phyloP scores from a whole-genome alignment of 2,329 filamentous ascomycete species.

The Clonostachys rhizophaga region DNA sequence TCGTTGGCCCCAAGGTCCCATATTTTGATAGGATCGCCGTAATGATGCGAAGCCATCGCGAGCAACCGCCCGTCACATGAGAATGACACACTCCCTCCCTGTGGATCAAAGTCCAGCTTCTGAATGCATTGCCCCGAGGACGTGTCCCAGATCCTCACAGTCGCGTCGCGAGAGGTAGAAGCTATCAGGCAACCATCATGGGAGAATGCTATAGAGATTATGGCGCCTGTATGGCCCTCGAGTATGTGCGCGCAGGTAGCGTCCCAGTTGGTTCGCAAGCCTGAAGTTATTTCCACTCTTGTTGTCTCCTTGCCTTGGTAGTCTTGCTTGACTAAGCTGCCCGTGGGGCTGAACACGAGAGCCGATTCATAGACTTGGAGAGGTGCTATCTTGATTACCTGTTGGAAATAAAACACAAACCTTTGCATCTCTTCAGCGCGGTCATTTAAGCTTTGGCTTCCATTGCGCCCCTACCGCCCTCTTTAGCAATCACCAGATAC shows the following conservation, averaged over 20 bases:
- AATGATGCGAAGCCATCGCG: too few species aligned
- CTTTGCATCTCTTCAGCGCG: constrained; percentile 19
- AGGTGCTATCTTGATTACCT: constrained; percentile 15
- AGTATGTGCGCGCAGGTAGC: neutral
- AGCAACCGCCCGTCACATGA: too few species aligned
- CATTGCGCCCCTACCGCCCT: too few species aligned
- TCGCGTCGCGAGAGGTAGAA: neutral
- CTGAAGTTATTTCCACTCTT: too few species aligned
- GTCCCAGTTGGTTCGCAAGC: too few species aligned
- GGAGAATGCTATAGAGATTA: neutral
- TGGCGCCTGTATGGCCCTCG: neutral
- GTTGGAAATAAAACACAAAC: constrained; percentile 15
- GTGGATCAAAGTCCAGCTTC: neutral
- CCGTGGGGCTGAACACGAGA: constrained; percentile 21
- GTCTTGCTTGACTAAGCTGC: constrained; percentile 9
- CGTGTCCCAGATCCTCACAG: constrained; percentile 1
- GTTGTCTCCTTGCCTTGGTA: constrained; percentile 2
- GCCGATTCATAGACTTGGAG: constrained; percentile 24
- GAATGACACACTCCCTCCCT: too few species aligned
- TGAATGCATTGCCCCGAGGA: neutral
- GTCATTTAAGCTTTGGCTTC: too few species aligned
- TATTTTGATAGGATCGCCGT: too few species aligned
- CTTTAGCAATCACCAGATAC: too few species aligned
- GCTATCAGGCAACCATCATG: neutral
- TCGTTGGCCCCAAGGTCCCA: too few species aligned